Evolutionary conservation across 768 basidiomycete genomes (phyloP), one percentile per base, ranked within the genome.

Genomic region (Suillus brevipes): DNA sequence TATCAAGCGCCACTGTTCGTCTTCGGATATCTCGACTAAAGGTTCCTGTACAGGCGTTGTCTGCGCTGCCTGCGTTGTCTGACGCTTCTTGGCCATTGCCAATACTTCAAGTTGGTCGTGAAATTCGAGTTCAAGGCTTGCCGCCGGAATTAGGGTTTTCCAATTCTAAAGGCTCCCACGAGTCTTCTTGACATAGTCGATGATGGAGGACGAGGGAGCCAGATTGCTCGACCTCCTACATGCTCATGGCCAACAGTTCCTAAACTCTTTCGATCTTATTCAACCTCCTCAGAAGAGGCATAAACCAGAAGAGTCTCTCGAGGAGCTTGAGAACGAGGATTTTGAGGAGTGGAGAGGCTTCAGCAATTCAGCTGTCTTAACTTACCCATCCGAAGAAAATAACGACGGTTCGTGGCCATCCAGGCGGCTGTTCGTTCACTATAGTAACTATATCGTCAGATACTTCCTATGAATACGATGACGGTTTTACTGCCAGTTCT

Each of bases 1-100:
- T 68, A 93, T 84, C 43, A 94, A 75, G 14, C 91, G 85, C 90
- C 88, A 89, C 81, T 93, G 86, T 73, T 94, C 92, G 2, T 89
- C 86, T 71, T 91, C 87, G 4, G 90, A 73, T 43, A 94, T 87
- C 43, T 88, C 82, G 52, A 84, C 65, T n/a, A 69, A 60, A 62
- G 70, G 70, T 63, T 65, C 68, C 37, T 68, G 65, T 37, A 34
- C 64, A 34, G 67, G 42, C 40, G 64, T 55, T 61, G 60, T 40
- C 50, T 65, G 69, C 52, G 57, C 18, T 31, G 58, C 65, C 58
- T 74, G 73, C 53, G 57, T 20, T 34, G 60, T 66, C 59, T 74
- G 73, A 65, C 72, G 71, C 40, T 64, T 75, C 65, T 58, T 75
- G 42, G 74, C 75, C 78, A 78, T 78, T 66, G 31, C 31, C 31